Conservation (phyloP, 2,329 filamentous ascomycete species). For the Clonostachys byssicola region DNA sequence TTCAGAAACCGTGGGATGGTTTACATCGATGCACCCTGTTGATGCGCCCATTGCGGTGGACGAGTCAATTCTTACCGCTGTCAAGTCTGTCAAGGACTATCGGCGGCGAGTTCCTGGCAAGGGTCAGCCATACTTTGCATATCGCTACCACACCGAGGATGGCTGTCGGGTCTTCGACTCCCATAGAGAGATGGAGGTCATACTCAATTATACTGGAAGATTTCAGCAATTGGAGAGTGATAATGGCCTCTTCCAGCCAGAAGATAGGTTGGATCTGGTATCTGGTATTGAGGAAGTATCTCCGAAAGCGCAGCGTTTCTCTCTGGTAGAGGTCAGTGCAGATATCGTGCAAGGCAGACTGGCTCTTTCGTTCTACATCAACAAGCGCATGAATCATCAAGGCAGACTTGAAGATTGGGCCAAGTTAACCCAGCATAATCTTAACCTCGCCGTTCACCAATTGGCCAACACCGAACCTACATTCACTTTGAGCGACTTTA, state of each 20-base stretch:
- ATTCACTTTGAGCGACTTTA: constrained; percentile 35
- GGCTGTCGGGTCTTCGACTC: constrained; percentile 1
- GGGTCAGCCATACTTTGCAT: constrained; percentile 11
- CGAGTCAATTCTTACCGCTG: constrained; percentile 6
- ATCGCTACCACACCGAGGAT: constrained; percentile 22
- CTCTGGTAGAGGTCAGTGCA: background rate
- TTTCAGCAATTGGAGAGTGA: constrained; percentile 1
- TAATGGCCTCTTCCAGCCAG: constrained; percentile 1
- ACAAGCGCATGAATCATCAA: background rate
- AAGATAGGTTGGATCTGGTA: background rate
- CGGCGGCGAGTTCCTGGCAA: constrained; percentile 11
- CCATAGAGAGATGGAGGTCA: constrained; percentile 16
- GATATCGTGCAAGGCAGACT: background rate
- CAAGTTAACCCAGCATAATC: background rate
- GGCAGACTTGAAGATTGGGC: background rate
- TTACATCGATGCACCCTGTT: constrained; percentile 28
- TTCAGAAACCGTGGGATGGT: constrained; percentile 38
- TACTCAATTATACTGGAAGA: constrained; percentile 4
- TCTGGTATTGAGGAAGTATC: background rate
- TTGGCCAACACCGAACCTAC: constrained; percentile 28
- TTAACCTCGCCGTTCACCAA: background rate
- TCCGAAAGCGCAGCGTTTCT: background rate
- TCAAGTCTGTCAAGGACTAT: constrained; percentile 11
- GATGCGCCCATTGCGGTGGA: constrained; percentile 5
- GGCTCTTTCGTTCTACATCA: background rate